phyloP scores from a whole-genome alignment of 2,329 filamentous ascomycete species.

The Claviceps sp. region DNA sequence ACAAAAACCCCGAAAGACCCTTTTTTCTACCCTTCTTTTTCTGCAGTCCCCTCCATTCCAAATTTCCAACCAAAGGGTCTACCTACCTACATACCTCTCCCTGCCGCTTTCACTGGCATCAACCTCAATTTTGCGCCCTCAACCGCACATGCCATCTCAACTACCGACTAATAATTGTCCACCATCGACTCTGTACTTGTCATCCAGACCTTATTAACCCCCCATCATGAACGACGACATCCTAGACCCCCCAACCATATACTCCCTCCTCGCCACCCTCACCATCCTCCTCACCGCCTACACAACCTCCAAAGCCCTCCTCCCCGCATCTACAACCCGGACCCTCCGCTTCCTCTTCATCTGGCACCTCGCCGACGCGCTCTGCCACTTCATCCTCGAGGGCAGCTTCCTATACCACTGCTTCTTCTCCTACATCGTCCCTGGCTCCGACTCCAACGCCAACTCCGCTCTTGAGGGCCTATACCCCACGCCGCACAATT shows the following conservation, averaged over 20 bases:
- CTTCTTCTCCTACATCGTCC: constrained; percentile 53
- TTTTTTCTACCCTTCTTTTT: too few relatives aligned
- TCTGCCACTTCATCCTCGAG: constrained; percentile 86
- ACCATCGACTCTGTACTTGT: too few relatives aligned
- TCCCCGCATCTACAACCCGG: constrained; percentile 35
- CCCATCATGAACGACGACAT: constrained; percentile 25
- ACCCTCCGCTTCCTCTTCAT: constrained; percentile 69
- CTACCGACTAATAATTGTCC: too few relatives aligned
- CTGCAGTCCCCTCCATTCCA: too few relatives aligned
- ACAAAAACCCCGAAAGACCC: too few relatives aligned
- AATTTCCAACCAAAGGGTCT: too few relatives aligned
- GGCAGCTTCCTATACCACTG: constrained; percentile 86
- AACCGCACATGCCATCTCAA: too few relatives aligned
- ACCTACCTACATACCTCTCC: too few relatives aligned
- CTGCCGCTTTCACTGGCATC: too few relatives aligned
- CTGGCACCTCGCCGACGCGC: constrained; percentile 87
- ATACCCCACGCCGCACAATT: constrained; percentile 22
- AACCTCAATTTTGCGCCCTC: too few relatives aligned
- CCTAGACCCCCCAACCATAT: constrained; percentile 45
- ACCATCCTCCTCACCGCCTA: constrained; percentile 38
- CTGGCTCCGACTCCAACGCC: constrained; percentile 22
- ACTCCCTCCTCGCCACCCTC: constrained; percentile 43
- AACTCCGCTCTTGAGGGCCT: too few relatives aligned
- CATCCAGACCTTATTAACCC: too few relatives aligned
- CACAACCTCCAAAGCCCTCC: constrained; percentile 29